phyloP scores from a whole-genome alignment of 2,329 filamentous ascomycete genomes.

The Cercospora sojina region DNA sequence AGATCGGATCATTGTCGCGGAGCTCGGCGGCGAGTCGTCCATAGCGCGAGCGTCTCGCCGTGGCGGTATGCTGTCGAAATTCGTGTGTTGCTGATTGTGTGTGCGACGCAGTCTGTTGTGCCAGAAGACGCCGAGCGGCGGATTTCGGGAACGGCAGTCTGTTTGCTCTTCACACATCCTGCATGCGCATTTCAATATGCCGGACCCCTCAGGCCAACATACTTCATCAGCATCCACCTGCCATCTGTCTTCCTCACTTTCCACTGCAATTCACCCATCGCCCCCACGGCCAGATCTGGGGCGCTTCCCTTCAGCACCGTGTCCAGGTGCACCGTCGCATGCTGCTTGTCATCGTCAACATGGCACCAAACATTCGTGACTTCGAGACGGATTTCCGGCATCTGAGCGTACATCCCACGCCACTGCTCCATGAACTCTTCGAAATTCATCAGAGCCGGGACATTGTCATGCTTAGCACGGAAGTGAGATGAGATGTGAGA shows the following conservation, averaged over 20 bases:
- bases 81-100: not conserved
- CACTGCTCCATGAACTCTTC: constrained; percentile 2
- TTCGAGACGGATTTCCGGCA: not conserved
- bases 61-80: too few relatives aligned
- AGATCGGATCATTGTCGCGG: not conserved
- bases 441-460: not conserved
- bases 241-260: constrained; percentile 1
- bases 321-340: not conserved
- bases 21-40: not conserved
- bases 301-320: not conserved
- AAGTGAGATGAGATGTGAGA: constrained; percentile 10
- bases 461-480: constrained; percentile 8
- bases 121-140: not conserved
- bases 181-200: not conserved
- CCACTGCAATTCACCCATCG: constrained; percentile 10
- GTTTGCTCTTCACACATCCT: not conserved
- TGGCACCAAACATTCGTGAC: constrained; percentile 2
- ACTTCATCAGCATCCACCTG: constrained; percentile 8
- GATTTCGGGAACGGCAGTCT: not conserved
- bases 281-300: not conserved
- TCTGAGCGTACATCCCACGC: not conserved
- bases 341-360: constrained; percentile 1
- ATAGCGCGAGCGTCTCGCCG: not conserved
- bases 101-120: not conserved
- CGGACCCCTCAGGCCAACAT: not conserved